Percentiles rank a stretch among this genome's conserved stretches.
phyloP scores from a whole-genome alignment of 140 eudicot species.

The Ambrosia hybrid region DNA sequence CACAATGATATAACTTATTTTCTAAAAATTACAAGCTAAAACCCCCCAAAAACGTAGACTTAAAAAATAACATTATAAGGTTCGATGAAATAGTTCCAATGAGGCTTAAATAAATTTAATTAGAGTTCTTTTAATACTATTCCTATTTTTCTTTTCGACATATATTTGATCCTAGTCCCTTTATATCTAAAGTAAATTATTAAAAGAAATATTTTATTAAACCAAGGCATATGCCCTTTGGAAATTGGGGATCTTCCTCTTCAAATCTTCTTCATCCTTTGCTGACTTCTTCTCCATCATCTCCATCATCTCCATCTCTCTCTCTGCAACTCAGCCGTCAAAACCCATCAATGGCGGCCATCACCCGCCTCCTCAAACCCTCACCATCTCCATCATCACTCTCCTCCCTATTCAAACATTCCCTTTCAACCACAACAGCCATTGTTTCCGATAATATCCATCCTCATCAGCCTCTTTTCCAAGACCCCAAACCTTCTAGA shows the following conservation, averaged over 20 bases:
- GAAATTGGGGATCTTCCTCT: not conserved
- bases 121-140: no score
- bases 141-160: no score
- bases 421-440: constrained; percentile 22
- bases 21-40: no score
- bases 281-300: not conserved
- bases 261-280: not conserved
- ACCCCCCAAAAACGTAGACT: no score
- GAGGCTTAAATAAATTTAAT: no score
- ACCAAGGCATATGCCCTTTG: not conserved
- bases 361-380: constrained; percentile 54
- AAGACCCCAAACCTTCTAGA: constrained; percentile 34
- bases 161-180: no score
- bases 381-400: constrained; percentile 18
- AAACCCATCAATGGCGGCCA: constrained; percentile 58
- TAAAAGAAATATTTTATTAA: no score
- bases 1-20: no score
- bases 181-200: no score
- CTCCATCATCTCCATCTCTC: not conserved
- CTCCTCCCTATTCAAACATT: not conserved
- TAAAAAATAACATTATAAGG: no score
- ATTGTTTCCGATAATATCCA: constrained; percentile 15
- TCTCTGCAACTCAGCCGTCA: constrained; percentile 32
- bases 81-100: no score
- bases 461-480: constrained; percentile 20